Evolutionary conservation across 2,329 filamentous ascomycete species (phyloP).

Genomic region (Botrytis deweyae): DNA sequence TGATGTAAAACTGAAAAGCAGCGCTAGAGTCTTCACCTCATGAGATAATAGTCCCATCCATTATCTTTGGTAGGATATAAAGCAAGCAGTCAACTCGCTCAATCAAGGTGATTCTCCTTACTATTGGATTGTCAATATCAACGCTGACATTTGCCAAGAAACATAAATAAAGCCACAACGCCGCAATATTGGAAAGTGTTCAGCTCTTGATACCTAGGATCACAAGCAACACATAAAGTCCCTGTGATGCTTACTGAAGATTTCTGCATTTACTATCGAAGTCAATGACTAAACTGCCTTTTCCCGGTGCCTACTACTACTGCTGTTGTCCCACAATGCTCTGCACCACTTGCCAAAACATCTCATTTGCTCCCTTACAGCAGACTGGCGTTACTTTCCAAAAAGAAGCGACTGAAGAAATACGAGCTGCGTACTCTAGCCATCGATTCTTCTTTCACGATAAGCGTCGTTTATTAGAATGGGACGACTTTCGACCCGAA

Average conservation of each 20-base stretch:
- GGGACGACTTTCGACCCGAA: not conserved
- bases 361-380: not conserved
- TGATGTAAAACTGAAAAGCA: no score
- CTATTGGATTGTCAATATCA: not conserved
- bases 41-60: not conserved
- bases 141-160: not conserved
- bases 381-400: not conserved
- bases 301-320: no score
- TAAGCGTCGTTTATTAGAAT: not conserved
- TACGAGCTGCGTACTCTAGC: not conserved
- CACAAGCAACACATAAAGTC: not conserved
- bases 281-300: accelerated
- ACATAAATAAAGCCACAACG: not conserved
- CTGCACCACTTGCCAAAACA: not conserved
- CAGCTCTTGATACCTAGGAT: not conserved
- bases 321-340: not conserved
- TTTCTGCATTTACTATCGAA: not conserved
- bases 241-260: not conserved
- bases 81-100: not conserved
- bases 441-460: not conserved
- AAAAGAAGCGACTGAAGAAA: not conserved
- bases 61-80: not conserved
- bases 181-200: not conserved
- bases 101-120: not conserved
- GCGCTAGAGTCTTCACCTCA: not conserved